Percentiles rank a stretch among this genome's conserved stretches.
These are phyloP conservation scores for Macadamia tetraphylla DNA, from an alignment of 164 flowering plant genomes.

Conservation along the genomic window DNA sequence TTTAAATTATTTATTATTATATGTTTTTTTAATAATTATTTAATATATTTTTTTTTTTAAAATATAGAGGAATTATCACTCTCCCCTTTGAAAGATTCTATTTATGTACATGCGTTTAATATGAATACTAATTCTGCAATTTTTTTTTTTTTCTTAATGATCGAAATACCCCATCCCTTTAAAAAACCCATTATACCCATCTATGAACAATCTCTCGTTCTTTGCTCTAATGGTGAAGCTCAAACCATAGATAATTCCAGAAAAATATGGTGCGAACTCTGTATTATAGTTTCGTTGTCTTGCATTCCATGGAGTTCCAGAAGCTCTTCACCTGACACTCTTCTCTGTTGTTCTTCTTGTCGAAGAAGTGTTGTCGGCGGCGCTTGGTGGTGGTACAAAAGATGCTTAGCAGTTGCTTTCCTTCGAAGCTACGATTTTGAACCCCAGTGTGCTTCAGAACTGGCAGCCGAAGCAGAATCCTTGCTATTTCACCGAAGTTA, in stretches of 20 bases:
- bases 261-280: slow-evolving; percentile 7
- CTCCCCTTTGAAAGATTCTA: no score
- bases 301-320: background rate
- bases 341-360: slow-evolving; percentile 1
- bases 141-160: no score
- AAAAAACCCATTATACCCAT: no score
- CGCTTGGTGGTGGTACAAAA: slow-evolving; percentile 8
- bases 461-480: slow-evolving; percentile 45
- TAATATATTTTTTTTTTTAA: no score
- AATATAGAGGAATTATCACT: no score
- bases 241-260: slow-evolving; percentile 14
- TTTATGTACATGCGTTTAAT: no score
- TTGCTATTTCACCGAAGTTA: slow-evolving; percentile 56
- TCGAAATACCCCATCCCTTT: no score
- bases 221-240: slow-evolving; percentile 23
- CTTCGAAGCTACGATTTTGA: slow-evolving; percentile 44
- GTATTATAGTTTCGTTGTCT: background rate
- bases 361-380: slow-evolving; percentile 4
- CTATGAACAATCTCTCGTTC: no score
- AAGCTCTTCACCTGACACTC: background rate
- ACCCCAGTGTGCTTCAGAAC: slow-evolving; percentile 31
- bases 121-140: no score
- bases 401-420: slow-evolving; percentile 38
- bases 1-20: no score
- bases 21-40: no score